Evolutionary conservation across 192 early-diverging fungal genomes (phyloP), one percentile per base, ranked within the genome.

Genomic region (Coemansia sp.): DNA sequence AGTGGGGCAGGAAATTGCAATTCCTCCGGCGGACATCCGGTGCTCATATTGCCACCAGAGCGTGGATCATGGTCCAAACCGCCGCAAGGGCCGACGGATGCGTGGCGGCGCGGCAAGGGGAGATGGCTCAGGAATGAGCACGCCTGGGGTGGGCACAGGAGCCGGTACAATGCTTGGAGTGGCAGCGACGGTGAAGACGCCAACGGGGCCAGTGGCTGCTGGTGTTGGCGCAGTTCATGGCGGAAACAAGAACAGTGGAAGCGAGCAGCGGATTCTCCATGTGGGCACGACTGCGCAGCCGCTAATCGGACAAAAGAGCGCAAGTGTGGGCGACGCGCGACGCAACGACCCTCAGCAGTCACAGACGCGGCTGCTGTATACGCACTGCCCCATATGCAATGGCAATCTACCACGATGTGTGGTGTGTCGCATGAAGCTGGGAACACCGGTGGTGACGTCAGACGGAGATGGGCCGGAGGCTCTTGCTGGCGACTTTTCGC

Each of bases 21-120:
- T 85, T 8, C 85, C 84, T 7, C 86, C 94, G 69, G 87, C 93
- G 6, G 90, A 93, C 65, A 83, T 96, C 52, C 88, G 92, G 41
- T 96, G 95, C 76, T 89, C 87, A 68, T 94, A 85, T 69, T 96
- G 95, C 80, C 87, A 89, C 66, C 86, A 90, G 68, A 81, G 57
- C 34, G 64, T 83, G 56, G 62, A 62, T 26, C 63, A 66, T 54
- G 69, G 64, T 38, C 50, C 58, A 14, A 60, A 56, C 58, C 48
- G 32, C 56, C 61, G 54, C 25, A 66, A 67, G 47, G 31, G 52
- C 18, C 64, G 52, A 7, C 34, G 44, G 38, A 5, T 67, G 38
- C 56, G 53, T 23, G 50, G 64, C 50, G 38, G 23, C 30, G 60
- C 53, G 21, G 34, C n/a, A 14, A 41, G 23, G 7, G 25, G 47